A percentile compares a stretch with the other conserved stretches of the same genome.
Conservation (phyloP, 2,329 filamentous ascomycete genomes). For the Aphanoascus verrucosus region DNA sequence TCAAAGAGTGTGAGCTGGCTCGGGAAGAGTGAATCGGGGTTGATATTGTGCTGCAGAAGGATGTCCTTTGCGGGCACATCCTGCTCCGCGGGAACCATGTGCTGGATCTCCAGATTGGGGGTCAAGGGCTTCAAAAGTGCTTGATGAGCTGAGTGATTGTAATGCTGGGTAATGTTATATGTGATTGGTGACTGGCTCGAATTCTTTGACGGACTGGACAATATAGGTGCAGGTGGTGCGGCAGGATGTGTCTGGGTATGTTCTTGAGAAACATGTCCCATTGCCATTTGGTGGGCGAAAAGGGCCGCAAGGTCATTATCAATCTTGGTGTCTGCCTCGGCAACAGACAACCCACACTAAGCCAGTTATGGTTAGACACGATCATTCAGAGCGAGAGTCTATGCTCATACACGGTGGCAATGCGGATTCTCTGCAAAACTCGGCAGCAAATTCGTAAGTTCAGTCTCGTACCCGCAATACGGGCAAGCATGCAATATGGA, state of each 20-base stretch:
- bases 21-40: slow-evolving; percentile 57
- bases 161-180: slow-evolving; percentile 72
- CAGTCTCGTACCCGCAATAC: slow-evolving; percentile 14
- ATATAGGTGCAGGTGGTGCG: slow-evolving; percentile 25
- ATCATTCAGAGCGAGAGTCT: too few species aligned
- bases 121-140: slow-evolving; percentile 33
- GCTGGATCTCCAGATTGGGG: slow-evolving; percentile 30
- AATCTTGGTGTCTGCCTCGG: slow-evolving; percentile 47
- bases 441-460: slow-evolving; percentile 9
- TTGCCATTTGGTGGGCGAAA: slow-evolving; percentile 64
- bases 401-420: slow-evolving; percentile 12
- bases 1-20: slow-evolving; percentile 71
- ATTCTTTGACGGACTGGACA: slow-evolving; percentile 12
- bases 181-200: slow-evolving; percentile 42
- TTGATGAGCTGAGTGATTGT: slow-evolving; percentile 67
- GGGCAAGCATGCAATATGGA: slow-evolving; percentile 13
- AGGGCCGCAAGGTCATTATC: slow-evolving; percentile 75
- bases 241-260: slow-evolving; percentile 26
- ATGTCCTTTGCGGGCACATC: slow-evolving; percentile 42
- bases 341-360: slow-evolving; percentile 35
- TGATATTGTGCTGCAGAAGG: slow-evolving; percentile 56
- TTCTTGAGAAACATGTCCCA: slow-evolving; percentile 34
- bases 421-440: slow-evolving; percentile 13
- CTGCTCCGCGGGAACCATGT: slow-evolving; percentile 30
- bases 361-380: neutral